phyloP scores from a whole-genome alignment of 352 stramenopile species.

The Phytophthora vignae region DNA sequence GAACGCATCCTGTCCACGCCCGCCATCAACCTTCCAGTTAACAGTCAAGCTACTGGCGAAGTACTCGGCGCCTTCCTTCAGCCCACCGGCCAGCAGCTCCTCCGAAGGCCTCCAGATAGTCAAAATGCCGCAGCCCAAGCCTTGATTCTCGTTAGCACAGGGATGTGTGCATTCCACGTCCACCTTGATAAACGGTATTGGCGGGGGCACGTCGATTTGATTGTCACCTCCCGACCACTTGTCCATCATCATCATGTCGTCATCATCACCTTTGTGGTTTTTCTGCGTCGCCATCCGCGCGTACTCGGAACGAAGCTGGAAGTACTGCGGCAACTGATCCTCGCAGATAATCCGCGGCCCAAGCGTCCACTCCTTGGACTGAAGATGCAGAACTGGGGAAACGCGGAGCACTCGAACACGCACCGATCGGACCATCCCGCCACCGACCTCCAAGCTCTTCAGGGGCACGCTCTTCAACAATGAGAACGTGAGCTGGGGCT shows the following conservation, averaged over 20 bases:
- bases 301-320: constrained; percentile 52
- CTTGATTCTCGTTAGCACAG: constrained; percentile 18
- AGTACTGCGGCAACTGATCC: constrained; percentile 64
- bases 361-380: constrained; percentile 66
- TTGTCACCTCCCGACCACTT: constrained; percentile 21
- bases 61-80: constrained; percentile 65
- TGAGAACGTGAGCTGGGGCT: constrained; percentile 46
- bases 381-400: constrained; percentile 70
- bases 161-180: constrained; percentile 70
- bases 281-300: constrained; percentile 19
- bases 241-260: constrained; percentile 8
- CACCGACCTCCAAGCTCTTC: constrained; percentile 63
- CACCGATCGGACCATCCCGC: constrained; percentile 70
- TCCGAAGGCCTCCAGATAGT: constrained; percentile 74
- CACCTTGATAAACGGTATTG: constrained; percentile 74
- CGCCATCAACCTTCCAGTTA: constrained; percentile 70
- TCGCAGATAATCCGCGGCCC: constrained; percentile 73
- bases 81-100: constrained; percentile 48
- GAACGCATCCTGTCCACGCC: constrained; percentile 45
- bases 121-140: constrained; percentile 47
- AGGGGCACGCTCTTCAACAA: constrained; percentile 76
- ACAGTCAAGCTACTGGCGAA: constrained; percentile 69
- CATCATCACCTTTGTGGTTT: constrained; percentile 24
- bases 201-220: constrained; percentile 41
- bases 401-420: constrained; percentile 58